Conservation (phyloP, 176 grass and related monocot genomes). For the Puya raimondii region DNA sequence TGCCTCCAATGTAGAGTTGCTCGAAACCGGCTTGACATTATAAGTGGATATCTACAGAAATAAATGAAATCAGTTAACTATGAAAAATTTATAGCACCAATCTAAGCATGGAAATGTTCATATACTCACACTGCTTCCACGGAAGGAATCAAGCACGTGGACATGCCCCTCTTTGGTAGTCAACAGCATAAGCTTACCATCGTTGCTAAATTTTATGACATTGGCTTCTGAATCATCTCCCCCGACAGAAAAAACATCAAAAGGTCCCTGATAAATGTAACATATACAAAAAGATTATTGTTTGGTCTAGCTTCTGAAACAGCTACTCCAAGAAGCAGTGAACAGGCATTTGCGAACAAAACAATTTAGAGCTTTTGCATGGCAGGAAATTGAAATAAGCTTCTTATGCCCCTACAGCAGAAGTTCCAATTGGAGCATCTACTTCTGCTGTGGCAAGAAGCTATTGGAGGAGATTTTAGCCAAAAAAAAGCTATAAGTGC, state of each 20-base stretch:
- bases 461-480: too few relatives aligned
- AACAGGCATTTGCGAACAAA: neutral
- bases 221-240: conserved; percentile 69
- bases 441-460: too few relatives aligned
- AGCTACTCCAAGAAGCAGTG: neutral
- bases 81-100: neutral
- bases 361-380: too few relatives aligned
- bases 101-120: conserved; percentile 10
- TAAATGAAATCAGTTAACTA: neutral
- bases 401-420: neutral
- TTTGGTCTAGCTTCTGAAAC: neutral
- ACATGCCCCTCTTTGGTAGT: conserved; percentile 77
- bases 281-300: neutral
- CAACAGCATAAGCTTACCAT: conserved; percentile 73
- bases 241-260: conserved; percentile 63
- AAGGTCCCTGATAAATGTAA: conserved; percentile 49
- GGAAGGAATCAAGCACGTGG: conserved; percentile 93
- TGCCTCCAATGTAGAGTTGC: conserved; percentile 69
- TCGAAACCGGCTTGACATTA: conserved; percentile 78
- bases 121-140: conserved; percentile 59
- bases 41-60: conserved; percentile 50
- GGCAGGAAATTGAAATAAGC: too few relatives aligned
- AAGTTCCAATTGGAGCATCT: neutral
- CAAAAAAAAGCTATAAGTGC: too few relatives aligned
- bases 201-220: conserved; percentile 89